These are phyloP conservation scores for Cornus kousa DNA, from an alignment of 148 eudicot genomes.

Conservation along the genomic window DNA sequence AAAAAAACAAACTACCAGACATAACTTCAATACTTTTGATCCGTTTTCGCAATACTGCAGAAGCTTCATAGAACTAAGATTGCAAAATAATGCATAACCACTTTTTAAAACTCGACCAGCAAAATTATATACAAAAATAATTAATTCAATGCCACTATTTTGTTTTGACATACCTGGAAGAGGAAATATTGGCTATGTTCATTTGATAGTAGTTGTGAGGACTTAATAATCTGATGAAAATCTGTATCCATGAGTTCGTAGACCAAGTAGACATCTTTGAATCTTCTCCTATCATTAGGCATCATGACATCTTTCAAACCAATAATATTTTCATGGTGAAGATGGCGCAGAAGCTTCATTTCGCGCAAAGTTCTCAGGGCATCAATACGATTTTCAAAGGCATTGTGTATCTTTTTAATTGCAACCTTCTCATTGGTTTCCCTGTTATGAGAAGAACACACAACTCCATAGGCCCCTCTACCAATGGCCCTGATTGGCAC, in stretches of 20 bases:
- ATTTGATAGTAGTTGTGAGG: conserved; percentile 58
- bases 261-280: conserved; percentile 69
- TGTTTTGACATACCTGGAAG: conserved; percentile 45
- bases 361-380: conserved; percentile 71
- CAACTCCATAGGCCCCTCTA: conserved; percentile 65
- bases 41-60: not conserved
- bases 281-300: conserved; percentile 47
- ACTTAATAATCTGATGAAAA: conserved; percentile 72
- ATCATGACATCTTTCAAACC: conserved; percentile 70
- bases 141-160: not conserved
- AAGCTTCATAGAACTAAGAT: too few relatives aligned
- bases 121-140: not conserved
- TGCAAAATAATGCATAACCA: too few relatives aligned
- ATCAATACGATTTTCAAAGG: conserved; percentile 63
- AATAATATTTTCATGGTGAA: conserved; percentile 60
- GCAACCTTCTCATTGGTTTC: conserved; percentile 71
- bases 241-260: conserved; percentile 78
- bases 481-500: conserved; percentile 70
- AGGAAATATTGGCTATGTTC: conserved; percentile 70
- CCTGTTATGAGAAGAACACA: conserved; percentile 58
- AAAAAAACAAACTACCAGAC: too few relatives aligned
- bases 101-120: not conserved
- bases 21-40: too few relatives aligned
- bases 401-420: conserved; percentile 61
- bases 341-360: conserved; percentile 62